Evolutionary conservation across 2,329 filamentous ascomycete species (phyloP), one percentile per base, ranked within the genome.

Genomic region (Venturia nashicola): DNA sequence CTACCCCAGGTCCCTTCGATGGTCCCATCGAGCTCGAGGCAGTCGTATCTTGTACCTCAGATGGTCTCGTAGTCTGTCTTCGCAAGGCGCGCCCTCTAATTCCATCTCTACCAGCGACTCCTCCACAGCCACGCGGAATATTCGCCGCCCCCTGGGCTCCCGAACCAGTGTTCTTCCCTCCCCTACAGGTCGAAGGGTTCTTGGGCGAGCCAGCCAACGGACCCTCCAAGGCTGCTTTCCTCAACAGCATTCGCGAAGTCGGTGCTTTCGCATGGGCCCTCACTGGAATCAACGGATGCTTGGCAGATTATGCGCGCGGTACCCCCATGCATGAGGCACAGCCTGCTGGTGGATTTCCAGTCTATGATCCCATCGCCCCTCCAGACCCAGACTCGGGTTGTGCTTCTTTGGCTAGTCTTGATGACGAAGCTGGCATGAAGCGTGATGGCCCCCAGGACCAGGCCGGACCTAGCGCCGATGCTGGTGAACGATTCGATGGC

Each of bases 21-120:
- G 75, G 74, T 16, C 79, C 80, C 1, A 79, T 91, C 61, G 90
- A 95, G 75, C 78, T 96, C 4, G 91, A 96, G 75, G 91, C 90
- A 2, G 90, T 96, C n/a, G 86, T 96, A 5, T 95, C 91, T 0
- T 96, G 91, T 75, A 91, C 90, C 2, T 95, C 91, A 0, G 91
- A 96, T 72, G 91, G 91, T 0, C 78, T 96, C 0, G 90, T 95
- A 2, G 90, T 95, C 8, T 86, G 93, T 61, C 77, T 95, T 16
- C 84, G 91, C 64, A 84, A 83, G 67, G 90, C 90, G 32, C 83
- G 88, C 34, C 86, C 89, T 4, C 80, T 85, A 8, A 84, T 91
- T 59, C 88, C 87, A 3, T 78, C 84, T 63, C 79, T 72, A 9
- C 80, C 65, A 9, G 14, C 69, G 70, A 59, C 70, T 40, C 48